Evolutionary conservation across 257 asterid species (phyloP), one percentile per base, ranked within the genome.

Genomic region (Salvia splendens): DNA sequence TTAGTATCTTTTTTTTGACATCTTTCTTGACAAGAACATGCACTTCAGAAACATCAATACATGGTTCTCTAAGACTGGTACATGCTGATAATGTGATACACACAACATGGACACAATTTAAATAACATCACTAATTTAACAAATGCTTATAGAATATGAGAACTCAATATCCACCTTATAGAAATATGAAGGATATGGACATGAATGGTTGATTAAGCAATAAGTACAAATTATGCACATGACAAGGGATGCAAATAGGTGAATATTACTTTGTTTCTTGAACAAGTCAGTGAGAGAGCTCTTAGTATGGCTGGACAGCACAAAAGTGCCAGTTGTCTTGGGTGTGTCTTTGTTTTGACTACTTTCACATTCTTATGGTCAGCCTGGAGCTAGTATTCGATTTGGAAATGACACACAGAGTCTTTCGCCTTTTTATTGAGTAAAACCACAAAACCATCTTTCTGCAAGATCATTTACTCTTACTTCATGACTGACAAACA

Each of bases 191-290:
- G 5, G 40, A 28, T 50, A 50, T 69, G 49, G 12, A 43, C 16
- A 32, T 2, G 6, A 57, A 28, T 36, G 20, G 43, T 8, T 28
- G 24, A 15, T 28, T 36, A 14, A 38, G 49, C 28, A 42, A 54
- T 7, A 65, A 24, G 49, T 8, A 62, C 12, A 58, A 35, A 61
- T 5, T 8, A 66, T 50, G 73, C 24, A 14, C 51, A n/a, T 9
- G 48, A 33, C 17, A 49, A 24, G 55, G 3, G 58, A 66, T 42
- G 30, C 30, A 28, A 15, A 12, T 47, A 11, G 0, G 15, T 36
- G 32, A 66, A 48, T 35, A 53, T 47, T 20, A 42, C 35, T 46
- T 32, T 0, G 28, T 64, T n/a, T 49, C 59, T 30, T 8, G 60
- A 42, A 45, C 38, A n/a, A 20, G 50, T 16, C 45, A 15, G 54